Conservation (phyloP, 2,329 filamentous ascomycete species). For the Metarhizium album region DNA sequence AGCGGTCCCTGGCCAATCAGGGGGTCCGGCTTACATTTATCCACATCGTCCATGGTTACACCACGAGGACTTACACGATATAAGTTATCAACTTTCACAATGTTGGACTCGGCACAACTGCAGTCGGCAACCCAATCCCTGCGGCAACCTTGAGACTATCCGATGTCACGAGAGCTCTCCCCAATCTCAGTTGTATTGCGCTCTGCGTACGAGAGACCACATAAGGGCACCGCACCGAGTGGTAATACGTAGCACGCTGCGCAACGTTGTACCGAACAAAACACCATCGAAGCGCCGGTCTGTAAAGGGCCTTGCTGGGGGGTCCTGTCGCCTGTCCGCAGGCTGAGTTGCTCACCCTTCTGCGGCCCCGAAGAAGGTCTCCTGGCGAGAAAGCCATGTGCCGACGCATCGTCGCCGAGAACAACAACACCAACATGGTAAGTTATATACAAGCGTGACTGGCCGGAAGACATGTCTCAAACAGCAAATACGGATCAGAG, state of each 20-base stretch:
- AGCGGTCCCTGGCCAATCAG: slow-evolving; percentile 15
- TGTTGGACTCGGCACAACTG: neutral
- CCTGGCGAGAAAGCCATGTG: neutral
- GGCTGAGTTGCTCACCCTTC: neutral
- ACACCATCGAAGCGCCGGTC: neutral
- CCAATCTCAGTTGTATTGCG: neutral
- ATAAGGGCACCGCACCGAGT: neutral
- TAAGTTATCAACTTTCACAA: neutral
- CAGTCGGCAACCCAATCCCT: neutral
- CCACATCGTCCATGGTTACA: neutral
- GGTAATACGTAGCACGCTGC: neutral
- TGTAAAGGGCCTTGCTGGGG: neutral
- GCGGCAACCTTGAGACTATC: neutral
- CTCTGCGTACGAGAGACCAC: neutral
- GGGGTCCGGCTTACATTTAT: neutral
- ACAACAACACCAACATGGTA: neutral
- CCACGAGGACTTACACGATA: neutral
- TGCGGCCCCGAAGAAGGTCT: neutral
- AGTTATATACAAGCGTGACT: neutral
- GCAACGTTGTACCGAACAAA: neutral
- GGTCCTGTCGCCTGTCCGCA: neutral
- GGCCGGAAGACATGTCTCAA: slow-evolving; percentile 6
- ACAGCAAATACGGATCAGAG: slow-evolving; percentile 6
- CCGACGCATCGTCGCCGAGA: neutral
- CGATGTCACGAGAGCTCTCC: neutral